Evolutionary conservation across 1,139 yeast species (phyloP), one percentile per base, ranked within the genome.

Genomic region (Kurtzmaniella quercitrusa): DNA sequence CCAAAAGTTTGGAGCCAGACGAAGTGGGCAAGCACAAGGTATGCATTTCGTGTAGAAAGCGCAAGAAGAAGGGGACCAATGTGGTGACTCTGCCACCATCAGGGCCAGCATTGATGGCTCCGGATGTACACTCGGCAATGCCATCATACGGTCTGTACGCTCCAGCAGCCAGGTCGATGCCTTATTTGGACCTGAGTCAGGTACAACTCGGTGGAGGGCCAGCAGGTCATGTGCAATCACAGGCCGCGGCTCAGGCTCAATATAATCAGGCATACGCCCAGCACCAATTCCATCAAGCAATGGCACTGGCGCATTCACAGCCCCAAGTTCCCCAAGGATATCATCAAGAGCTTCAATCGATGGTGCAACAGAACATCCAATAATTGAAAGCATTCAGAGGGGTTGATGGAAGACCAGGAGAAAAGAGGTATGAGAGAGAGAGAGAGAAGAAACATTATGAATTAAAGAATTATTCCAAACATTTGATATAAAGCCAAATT

Each of bases 1-100:
- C 84, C 7, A 67, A 68, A 48, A 65, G 70, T 0, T 60, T 81
- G 49, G 66, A 60, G 25, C 63, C 68, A 2, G 66, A 59, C 7
- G 81, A 75, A 44, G 66, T 71, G 41, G 77, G 76, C 27, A 71
- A 68, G 39, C 81, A 77, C 52, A 81, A 81, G 58, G 82, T 79
- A 19, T 81, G 87, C 54, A 47, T 58, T 11, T 59, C 54, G 36
- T 81, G 87, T 53, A 66, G 86, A 44, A 64, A 68, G 37, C 70
- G 79, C 48, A 79, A 80, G 66, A 79, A 72, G 61, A 70, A 69
- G 52, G 45, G 49, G 31, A 46, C 38, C 12, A 51, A 45, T 16
- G 18, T 37, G 34, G 19, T 34, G 25, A 19, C 38, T 18, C 38
- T 36, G 38, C 38, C 40, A 18, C 33, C 37, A 16, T 24, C 34